phyloP scores from a whole-genome alignment of 2,329 filamentous ascomycete species.

The Trichoderma oligosporum region DNA sequence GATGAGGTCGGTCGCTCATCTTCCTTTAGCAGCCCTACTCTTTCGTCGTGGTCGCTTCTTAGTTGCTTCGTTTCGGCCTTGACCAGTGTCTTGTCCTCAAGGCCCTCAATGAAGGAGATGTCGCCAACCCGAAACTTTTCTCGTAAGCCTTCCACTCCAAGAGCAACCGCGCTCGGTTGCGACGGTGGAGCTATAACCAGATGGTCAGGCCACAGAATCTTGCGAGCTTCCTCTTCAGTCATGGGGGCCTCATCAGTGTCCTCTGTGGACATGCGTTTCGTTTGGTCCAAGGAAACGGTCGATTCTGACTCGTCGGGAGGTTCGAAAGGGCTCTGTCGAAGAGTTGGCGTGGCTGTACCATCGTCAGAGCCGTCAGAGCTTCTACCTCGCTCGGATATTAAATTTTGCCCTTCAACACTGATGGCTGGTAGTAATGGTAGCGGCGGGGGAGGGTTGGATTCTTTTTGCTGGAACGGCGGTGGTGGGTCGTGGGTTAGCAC shows the following conservation, averaged over 20 bases:
- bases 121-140: slow-evolving; percentile 42
- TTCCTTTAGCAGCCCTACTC: slow-evolving; percentile 27
- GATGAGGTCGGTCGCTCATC: slow-evolving; percentile 17
- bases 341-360: slow-evolving; percentile 17
- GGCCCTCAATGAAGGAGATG: slow-evolving; percentile 27
- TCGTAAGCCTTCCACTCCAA: slow-evolving; percentile 28
- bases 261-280: slow-evolving; percentile 19
- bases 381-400: no score
- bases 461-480: slow-evolving; percentile 13
- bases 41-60: slow-evolving; percentile 32
- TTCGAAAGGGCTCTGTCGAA: slow-evolving; percentile 12
- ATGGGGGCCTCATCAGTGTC: slow-evolving; percentile 33
- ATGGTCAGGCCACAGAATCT: slow-evolving; percentile 40
- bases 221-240: slow-evolving; percentile 39
- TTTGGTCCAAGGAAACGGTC: slow-evolving; percentile 16
- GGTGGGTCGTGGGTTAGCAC: slow-evolving; percentile 13
- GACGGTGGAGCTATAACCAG: slow-evolving; percentile 20
- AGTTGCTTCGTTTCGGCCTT: slow-evolving; percentile 35
- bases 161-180: slow-evolving; percentile 3
- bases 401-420: background rate
- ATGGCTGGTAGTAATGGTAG: slow-evolving; percentile 5
- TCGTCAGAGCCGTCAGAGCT: background rate
- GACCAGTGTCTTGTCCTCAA: slow-evolving; percentile 41
- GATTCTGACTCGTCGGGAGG: slow-evolving; percentile 22
- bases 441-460: slow-evolving; percentile 15